These are phyloP conservation scores for Aspergillus ochraceoroseus DNA, from an alignment of 2,329 filamentous ascomycete genomes.

Conservation along the genomic window DNA sequence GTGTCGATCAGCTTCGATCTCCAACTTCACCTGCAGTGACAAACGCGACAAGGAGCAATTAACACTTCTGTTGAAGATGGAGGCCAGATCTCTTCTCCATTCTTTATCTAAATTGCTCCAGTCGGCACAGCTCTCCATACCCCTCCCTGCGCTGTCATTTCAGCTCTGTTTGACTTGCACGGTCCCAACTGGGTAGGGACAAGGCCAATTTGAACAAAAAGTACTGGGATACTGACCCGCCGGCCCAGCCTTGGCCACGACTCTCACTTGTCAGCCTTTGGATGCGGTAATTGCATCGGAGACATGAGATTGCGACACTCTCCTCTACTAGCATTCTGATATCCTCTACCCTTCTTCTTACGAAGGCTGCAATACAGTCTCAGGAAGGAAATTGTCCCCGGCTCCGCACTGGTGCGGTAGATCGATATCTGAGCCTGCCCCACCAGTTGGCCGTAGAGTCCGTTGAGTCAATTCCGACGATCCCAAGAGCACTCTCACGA, in stretches of 20 bases:
- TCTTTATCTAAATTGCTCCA: background rate
- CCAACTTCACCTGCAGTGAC: slow-evolving; percentile 1
- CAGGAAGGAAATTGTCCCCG: background rate
- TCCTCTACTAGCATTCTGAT: background rate
- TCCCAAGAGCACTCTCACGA: no score
- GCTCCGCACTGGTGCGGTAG: slow-evolving; percentile 14
- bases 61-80: background rate
- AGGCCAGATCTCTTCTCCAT: background rate
- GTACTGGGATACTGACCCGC: no score
- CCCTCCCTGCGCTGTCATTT: no score
- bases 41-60: background rate
- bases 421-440: slow-evolving; percentile 11
- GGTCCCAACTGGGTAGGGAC: no score
- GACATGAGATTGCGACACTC: background rate
- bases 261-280: no score
- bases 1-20: slow-evolving; percentile 35
- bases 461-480: slow-evolving; percentile 7
- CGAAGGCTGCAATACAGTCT: background rate
- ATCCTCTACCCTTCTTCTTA: slow-evolving; percentile 3
- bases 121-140: no score
- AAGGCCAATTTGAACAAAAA: no score
- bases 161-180: no score
- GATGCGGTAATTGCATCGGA: no score
- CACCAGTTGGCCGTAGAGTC: slow-evolving; percentile 10
- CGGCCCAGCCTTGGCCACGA: no score